Evolutionary conservation across 176 grass and related monocot genomes (phyloP).

Genomic region (Aegilops bicornis): DNA sequence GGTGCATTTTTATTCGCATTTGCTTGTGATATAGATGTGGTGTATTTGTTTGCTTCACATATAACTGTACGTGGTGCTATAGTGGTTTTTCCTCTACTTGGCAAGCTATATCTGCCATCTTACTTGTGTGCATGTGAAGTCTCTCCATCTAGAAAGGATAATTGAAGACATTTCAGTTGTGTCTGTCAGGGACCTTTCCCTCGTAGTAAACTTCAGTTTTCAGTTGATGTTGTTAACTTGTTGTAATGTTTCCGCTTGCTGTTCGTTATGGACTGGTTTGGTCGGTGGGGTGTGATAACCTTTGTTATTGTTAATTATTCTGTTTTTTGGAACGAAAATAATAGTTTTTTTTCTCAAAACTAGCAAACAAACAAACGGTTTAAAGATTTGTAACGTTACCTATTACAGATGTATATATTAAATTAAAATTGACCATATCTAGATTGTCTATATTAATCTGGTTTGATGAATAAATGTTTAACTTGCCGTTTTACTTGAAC

Average conservation of each 20-base stretch:
- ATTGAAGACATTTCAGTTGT: neutral
- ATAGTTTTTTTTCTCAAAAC: neutral
- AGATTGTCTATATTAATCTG: neutral
- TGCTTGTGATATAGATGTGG: neutral
- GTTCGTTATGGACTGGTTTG: too few species aligned
- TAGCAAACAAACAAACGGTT: neutral
- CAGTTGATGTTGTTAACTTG: too few species aligned
- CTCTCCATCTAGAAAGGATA: neutral
- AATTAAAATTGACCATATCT: neutral
- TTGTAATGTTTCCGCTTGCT: too few species aligned
- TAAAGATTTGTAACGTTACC: neutral
- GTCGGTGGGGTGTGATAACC: too few species aligned
- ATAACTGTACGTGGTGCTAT: neutral
- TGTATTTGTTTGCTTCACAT: neutral
- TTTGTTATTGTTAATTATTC: neutral
- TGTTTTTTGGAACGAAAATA: constrained; percentile 4
- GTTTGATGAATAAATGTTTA: neutral
- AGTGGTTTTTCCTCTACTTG: neutral
- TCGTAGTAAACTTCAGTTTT: too few species aligned
- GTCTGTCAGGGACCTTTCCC: too few species aligned
- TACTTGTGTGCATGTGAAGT: neutral
- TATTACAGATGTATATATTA: neutral
- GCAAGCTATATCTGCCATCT: neutral
- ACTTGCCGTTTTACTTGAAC: too few species aligned
- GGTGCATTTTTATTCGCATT: neutral